phyloP scores from a whole-genome alignment of 345 rosid genomes.

The Noccaea bulbosa region DNA sequence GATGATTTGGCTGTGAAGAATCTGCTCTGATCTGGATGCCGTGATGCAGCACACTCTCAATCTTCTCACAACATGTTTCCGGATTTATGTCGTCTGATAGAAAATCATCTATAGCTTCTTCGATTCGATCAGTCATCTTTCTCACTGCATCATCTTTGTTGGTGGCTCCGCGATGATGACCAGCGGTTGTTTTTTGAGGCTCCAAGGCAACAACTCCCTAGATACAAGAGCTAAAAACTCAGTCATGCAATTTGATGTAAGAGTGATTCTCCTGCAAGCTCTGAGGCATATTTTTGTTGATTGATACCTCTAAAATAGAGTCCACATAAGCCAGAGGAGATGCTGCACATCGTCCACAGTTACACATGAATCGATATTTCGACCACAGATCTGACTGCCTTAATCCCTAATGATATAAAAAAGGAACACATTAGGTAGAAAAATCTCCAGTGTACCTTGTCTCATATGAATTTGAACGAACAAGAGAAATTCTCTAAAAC shows the following conservation, averaged over 20 bases:
- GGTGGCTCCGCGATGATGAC: constrained; percentile 37
- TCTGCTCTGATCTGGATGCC: constrained; percentile 44
- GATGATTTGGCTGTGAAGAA: constrained; percentile 24
- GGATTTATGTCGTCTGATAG: constrained; percentile 55
- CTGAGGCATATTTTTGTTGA: background rate
- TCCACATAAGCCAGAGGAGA: constrained; percentile 65
- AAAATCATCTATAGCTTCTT: constrained; percentile 57
- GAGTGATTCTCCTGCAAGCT: background rate
- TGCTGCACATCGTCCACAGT: constrained; percentile 62
- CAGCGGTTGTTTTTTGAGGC: constrained; percentile 28
- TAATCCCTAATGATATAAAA: constrained; percentile 47
- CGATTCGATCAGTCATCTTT: constrained; percentile 51
- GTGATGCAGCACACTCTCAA: constrained; percentile 56
- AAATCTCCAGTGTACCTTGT: background rate
- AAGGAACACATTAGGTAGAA: background rate
- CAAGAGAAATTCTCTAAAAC: background rate
- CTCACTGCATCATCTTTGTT: constrained; percentile 45
- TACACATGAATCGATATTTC: constrained; percentile 69
- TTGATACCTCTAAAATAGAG: constrained; percentile 58
- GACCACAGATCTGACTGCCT: constrained; percentile 71
- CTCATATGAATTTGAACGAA: background rate
- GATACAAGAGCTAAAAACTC: background rate
- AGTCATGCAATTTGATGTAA: background rate
- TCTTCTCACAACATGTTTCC: constrained; percentile 62
- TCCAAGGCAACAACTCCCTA: constrained; percentile 56